Conservation (phyloP, 2,329 filamentous ascomycete genomes). For the Coniochaeta sp. region DNA sequence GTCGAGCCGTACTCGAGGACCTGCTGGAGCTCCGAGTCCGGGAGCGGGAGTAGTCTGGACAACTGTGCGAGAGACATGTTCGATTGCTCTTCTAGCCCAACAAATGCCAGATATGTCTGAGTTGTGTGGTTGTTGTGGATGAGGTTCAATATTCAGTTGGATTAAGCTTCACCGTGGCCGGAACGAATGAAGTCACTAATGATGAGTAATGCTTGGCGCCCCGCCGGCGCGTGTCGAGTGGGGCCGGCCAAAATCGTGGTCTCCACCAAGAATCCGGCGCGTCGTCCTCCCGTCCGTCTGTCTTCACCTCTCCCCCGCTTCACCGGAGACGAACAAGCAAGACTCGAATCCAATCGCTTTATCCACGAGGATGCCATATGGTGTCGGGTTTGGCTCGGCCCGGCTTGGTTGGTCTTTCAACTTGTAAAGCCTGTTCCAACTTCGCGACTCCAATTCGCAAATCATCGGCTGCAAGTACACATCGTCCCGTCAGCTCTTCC, state of each 20-base stretch:
- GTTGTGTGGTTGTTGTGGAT: neutral
- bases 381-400: no score
- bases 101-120: neutral
- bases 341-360: neutral
- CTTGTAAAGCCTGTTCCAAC: no score
- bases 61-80: constrained; percentile 60
- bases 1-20: constrained; percentile 75
- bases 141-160: neutral
- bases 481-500: neutral
- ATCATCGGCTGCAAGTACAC: neutral
- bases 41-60: constrained; percentile 72
- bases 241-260: no score
- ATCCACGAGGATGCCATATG: neutral
- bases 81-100: no score
- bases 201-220: neutral
- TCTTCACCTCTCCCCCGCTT: neutral
- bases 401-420: no score
- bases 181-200: neutral
- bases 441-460: no score
- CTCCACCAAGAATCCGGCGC: no score
- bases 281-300: no score
- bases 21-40: constrained; percentile 77
- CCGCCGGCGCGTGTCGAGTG: neutral
- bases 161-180: neutral
- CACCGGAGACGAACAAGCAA: neutral